phyloP scores from a whole-genome alignment of 192 early-diverging fungal genomes.

The Rhizophagus sp. region DNA sequence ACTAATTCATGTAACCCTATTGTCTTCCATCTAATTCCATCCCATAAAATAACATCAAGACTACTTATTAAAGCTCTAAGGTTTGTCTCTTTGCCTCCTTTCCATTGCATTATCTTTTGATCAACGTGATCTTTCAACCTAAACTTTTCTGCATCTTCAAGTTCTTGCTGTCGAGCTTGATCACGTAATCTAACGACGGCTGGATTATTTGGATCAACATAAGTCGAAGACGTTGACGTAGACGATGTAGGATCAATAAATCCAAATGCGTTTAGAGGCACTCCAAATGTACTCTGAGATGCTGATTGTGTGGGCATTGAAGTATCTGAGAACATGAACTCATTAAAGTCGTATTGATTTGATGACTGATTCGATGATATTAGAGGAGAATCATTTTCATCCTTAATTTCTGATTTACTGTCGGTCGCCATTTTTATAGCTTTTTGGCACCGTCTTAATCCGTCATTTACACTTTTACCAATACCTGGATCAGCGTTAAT shows the following conservation, averaged over 20 bases:
- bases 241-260: constrained; percentile 17
- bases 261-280: constrained; percentile 14
- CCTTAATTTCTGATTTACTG: not conserved
- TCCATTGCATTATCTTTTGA: constrained; percentile 72
- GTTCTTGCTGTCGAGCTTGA: constrained; percentile 65
- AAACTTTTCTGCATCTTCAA: constrained; percentile 78
- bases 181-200: constrained; percentile 76
- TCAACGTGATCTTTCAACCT: constrained; percentile 80
- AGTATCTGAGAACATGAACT: not conserved
- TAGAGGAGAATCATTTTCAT: not conserved
- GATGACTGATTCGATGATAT: not conserved
- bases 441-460: constrained; percentile 52
- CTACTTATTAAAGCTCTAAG: constrained; percentile 84
- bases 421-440: constrained; percentile 36
- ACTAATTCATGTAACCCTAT: constrained; percentile 87
- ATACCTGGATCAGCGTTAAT: constrained; percentile 38
- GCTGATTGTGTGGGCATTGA: not conserved
- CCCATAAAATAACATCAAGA: constrained; percentile 77
- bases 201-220: constrained; percentile 27
- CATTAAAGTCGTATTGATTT: not conserved
- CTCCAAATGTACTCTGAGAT: constrained; percentile 1
- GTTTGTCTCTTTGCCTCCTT: constrained; percentile 87
- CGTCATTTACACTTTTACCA: constrained; percentile 40
- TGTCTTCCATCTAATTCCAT: constrained; percentile 68
- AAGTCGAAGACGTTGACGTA: not conserved